Conservation (phyloP, 441 rosid species). For the Codiaeum variegatum region DNA sequence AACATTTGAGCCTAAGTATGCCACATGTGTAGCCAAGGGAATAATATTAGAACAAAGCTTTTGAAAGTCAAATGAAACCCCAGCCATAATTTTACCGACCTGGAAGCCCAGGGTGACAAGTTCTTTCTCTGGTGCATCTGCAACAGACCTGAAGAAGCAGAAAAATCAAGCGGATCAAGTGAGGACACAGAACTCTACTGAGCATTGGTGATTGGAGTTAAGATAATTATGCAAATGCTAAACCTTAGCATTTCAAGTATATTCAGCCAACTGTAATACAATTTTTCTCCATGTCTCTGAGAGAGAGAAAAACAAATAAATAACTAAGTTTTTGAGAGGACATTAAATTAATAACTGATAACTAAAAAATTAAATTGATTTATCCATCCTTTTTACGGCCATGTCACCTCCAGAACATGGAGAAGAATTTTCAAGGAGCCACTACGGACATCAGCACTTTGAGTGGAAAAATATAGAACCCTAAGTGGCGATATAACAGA, state of each 20-base stretch:
- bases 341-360: constrained; percentile 16
- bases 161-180: constrained; percentile 15
- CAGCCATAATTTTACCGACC: constrained; percentile 47
- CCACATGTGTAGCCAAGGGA: constrained; percentile 6
- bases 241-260: constrained; percentile 96
- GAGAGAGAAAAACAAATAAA: constrained; percentile 8
- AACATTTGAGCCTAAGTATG: neutral
- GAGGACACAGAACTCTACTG: constrained; percentile 23
- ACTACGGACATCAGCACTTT: constrained; percentile 77
- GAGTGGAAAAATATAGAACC: constrained; percentile 77
- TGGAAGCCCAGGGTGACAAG: constrained; percentile 90
- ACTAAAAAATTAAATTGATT: constrained; percentile 21
- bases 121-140: constrained; percentile 92
- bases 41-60: neutral
- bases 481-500: constrained; percentile 83
- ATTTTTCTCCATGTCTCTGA: constrained; percentile 92
- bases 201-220: constrained; percentile 1
- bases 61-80: constrained; percentile 9
- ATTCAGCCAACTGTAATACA: constrained; percentile 81
- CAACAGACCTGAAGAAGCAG: constrained; percentile 68
- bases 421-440: constrained; percentile 95
- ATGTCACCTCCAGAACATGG: constrained; percentile 86
- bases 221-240: constrained; percentile 19
- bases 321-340: constrained; percentile 13
- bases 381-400: constrained; percentile 20